Conservation (phyloP, 2,329 filamentous ascomycete species). For the Colletotrichum simmondsii region DNA sequence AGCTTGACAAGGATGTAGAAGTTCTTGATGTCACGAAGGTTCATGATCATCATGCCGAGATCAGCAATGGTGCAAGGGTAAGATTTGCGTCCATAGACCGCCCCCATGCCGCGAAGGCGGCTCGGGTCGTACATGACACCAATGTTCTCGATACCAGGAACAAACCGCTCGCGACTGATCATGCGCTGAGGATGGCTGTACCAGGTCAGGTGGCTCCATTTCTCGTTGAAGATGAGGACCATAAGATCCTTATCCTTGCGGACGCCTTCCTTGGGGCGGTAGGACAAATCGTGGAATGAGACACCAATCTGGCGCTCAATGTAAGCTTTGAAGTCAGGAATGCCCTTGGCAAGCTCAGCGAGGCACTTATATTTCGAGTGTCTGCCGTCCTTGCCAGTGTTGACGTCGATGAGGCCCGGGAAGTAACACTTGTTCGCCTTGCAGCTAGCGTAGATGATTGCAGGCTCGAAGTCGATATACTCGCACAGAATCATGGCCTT, state of each 20-base stretch:
- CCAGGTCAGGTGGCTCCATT: not conserved
- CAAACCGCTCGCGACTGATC: not conserved
- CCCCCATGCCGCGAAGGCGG: not conserved
- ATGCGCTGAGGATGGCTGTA: fast-evolving
- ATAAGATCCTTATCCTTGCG: not conserved
- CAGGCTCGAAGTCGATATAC: not conserved
- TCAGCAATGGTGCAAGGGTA: not conserved
- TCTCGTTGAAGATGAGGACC: not conserved
- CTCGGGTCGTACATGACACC: not conserved
- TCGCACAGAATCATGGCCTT: not conserved
- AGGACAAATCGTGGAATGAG: not conserved
- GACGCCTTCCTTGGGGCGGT: not conserved
- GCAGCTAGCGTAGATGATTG: not conserved
- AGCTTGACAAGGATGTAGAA: not conserved
- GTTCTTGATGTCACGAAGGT: not conserved
- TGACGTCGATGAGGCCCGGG: not conserved
- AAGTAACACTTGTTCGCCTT: not conserved
- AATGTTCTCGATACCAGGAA: not conserved
- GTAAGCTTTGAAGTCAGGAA: not conserved
- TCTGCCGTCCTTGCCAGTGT: not conserved
- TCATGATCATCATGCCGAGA: not conserved
- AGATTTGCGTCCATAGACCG: no score
- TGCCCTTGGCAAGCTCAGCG: not conserved
- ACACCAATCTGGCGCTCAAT: not conserved
- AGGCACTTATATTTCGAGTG: not conserved